phyloP scores from a whole-genome alignment of 495 filamentous ascomycete species.

The Paragyromitra xinjiangensis region DNA sequence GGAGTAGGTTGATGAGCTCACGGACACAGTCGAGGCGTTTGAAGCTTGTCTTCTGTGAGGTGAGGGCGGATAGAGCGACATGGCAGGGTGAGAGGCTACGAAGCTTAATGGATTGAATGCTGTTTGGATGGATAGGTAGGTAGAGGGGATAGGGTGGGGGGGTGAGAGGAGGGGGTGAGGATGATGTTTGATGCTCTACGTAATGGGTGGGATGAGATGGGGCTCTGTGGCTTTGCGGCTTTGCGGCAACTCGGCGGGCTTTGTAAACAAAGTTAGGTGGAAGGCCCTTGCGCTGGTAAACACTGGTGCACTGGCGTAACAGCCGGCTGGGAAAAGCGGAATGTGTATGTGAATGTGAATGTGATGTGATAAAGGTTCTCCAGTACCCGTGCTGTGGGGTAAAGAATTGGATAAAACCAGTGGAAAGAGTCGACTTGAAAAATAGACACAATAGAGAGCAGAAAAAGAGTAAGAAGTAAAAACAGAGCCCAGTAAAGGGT shows the following conservation, averaged over 20 bases:
- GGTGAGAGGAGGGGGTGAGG: conserved; percentile 13
- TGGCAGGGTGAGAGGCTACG: conserved; percentile 34
- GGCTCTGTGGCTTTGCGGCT: conserved; percentile 41
- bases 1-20: conserved; percentile 51
- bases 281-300: conserved; percentile 44
- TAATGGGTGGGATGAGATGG: conserved; percentile 66
- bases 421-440: conserved; percentile 3
- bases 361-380: conserved; percentile 62
- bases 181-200: conserved; percentile 36
- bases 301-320: conserved; percentile 17
- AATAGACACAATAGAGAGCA: not conserved
- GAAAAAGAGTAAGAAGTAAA: conserved; percentile 16
- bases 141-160: conserved; percentile 18
- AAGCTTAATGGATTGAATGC: not conserved
- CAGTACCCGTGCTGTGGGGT: not conserved
- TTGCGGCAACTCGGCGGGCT: conserved; percentile 24
- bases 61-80: conserved; percentile 55
- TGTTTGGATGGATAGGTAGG: conserved; percentile 2
- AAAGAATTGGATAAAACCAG: conserved; percentile 24
- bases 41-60: conserved; percentile 57
- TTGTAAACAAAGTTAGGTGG: conserved; percentile 38
- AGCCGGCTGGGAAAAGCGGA: conserved; percentile 48
- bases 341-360: conserved; percentile 21
- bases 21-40: conserved; percentile 55
- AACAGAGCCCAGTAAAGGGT: conserved; percentile 40